Evolutionary conservation across 331 rosid species (phyloP).

Genomic region (Telfairia occidentalis): DNA sequence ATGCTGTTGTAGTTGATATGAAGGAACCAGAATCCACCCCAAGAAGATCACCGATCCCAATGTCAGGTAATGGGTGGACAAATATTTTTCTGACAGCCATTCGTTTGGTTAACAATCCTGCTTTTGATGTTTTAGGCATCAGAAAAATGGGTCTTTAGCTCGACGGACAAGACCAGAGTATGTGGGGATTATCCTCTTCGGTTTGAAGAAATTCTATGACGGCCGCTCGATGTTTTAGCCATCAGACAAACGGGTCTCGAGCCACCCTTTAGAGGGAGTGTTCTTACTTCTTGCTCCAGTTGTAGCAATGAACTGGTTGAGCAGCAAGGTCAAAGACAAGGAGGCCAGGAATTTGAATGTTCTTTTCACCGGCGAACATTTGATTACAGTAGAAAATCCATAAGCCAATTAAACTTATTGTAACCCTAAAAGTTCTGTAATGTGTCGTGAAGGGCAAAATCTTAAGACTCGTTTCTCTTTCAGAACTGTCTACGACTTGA

Average conservation of each 20-base stretch:
- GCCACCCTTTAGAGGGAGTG: not conserved
- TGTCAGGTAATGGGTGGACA: not conserved
- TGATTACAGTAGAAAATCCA: not conserved
- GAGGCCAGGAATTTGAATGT: not conserved
- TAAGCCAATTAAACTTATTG: not conserved
- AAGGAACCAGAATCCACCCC: conserved; percentile 28
- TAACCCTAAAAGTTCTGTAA: not conserved
- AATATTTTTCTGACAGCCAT: not conserved
- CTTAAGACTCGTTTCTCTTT: not conserved
- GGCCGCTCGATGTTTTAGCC: not conserved
- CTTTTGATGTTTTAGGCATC: not conserved
- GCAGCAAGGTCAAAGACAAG: not conserved
- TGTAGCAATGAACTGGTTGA: not conserved
- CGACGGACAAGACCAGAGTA: not conserved
- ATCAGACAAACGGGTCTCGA: not conserved
- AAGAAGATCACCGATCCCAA: conserved; percentile 25
- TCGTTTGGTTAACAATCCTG: not conserved
- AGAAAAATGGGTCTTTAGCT: conserved; percentile 8
- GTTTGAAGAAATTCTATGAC: not conserved
- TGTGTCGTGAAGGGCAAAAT: not conserved
- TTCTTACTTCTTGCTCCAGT: not conserved
- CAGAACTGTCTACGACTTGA: not conserved
- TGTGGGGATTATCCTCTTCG: not conserved
- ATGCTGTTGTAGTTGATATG: conserved; percentile 69
- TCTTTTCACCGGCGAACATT: not conserved